Base-by-base conservation (phyloP, 2,329 filamentous ascomycete species). In the Knufia fluminis region DNA sequence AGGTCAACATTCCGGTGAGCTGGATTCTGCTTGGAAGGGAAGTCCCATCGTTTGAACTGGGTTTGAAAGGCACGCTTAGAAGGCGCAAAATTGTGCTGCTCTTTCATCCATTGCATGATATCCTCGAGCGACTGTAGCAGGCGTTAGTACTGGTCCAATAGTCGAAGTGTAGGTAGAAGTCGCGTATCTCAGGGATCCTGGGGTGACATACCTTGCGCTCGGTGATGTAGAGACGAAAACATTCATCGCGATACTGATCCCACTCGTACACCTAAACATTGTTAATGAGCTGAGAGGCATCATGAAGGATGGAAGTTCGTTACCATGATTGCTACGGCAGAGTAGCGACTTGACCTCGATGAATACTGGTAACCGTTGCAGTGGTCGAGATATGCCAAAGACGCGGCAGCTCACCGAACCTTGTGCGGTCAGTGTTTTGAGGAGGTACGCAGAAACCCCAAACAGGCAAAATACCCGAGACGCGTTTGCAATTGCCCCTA, bases 31-130 rank as follows among this genome's bases (percentile, higher is more conserved):
- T 87, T 87, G 51, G 76, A 78, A 12, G 86, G 85, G 58, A 92
- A 91, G 6, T 79, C 77, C 87, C 87, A 92, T 63, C 79, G 74
- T 61, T 81, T 83, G 66, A 89, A 86, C 58, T 88, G 83, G 2
- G 75, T 80, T 64, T 88, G 85, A 54, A 83, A 87, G 38, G 83
- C 82, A 52, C 85, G 81, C 70, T 86, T 87, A 64, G 85, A 86
- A 19, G 86, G 85, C 24, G 78, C 73, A 65, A 89, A 88, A 53
- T 78, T 74, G 69, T 83, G 73, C 51, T 74, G 71, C 50, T 71
- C 71, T 55, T 74, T 79, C 74, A 88, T 82, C 61, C 82, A 80
- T 22, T 81, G 74, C 72, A 86, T 84, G 36, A 92, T 83, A 57
- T 90, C 81, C 59, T 85, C 80, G 50, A 90, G 69, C 35, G 80